Percentiles rank a stretch among this genome's conserved stretches.
Conservation (phyloP, 2,329 filamentous ascomycete genomes). For the Talaromyces atroroseus region DNA sequence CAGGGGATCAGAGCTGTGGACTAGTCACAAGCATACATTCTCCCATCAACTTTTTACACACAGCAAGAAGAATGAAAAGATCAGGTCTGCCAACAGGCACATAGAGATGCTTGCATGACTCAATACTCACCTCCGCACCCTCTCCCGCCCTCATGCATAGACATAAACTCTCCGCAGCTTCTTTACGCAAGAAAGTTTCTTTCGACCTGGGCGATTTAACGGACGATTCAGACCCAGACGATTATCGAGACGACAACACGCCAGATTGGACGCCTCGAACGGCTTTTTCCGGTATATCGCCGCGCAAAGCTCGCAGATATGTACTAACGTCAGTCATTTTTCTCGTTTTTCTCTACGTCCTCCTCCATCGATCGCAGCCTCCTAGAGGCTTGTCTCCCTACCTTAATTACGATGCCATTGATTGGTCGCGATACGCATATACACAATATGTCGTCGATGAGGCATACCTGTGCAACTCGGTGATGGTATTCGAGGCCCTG, state of each 20-base stretch:
- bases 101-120: neutral
- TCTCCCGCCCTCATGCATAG: constrained; percentile 11
- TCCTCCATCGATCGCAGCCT: constrained; percentile 10
- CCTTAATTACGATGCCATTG: constrained; percentile 20
- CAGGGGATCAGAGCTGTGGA: neutral
- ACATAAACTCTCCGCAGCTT: constrained; percentile 8
- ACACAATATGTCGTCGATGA: constrained; percentile 39
- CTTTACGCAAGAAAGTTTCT: constrained; percentile 14
- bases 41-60: neutral
- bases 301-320: constrained; percentile 12
- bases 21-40: too few relatives aligned
- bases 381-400: constrained; percentile 9
- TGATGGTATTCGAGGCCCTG: constrained; percentile 40
- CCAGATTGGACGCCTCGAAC: constrained; percentile 9
- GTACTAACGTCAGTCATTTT: constrained; percentile 11
- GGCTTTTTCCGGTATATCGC: constrained; percentile 2
- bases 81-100: neutral
- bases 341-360: constrained; percentile 11
- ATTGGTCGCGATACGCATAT: constrained; percentile 42
- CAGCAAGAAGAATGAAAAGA: neutral
- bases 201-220: constrained; percentile 13
- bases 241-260: constrained; percentile 13
- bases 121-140: neutral
- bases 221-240: constrained; percentile 14
- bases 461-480: constrained; percentile 38